These are phyloP conservation scores for Glycine tomentella DNA, from an alignment of 306 rosid species.

Conservation along the genomic window DNA sequence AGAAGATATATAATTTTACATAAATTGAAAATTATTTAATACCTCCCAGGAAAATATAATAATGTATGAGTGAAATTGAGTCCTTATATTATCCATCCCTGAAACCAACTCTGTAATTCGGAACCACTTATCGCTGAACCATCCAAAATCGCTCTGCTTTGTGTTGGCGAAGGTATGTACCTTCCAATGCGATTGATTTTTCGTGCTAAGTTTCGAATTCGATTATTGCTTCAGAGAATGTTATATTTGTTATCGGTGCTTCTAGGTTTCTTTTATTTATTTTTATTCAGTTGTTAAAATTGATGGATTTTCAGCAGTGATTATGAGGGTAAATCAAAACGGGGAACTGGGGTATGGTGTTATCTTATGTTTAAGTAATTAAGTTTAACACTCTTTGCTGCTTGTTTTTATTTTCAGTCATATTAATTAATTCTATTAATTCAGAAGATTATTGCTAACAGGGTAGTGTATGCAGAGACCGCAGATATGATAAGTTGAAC, in stretches of 20 bases:
- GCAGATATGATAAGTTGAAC: neutral
- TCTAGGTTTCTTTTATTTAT: neutral
- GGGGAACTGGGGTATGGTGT: neutral
- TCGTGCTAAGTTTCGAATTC: too few species aligned
- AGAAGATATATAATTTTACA: too few species aligned
- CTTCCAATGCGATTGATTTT: too few species aligned
- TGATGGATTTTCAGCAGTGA: neutral
- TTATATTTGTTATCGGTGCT: neutral
- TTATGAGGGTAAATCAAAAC: neutral
- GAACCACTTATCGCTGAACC: neutral
- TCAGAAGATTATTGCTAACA: neutral
- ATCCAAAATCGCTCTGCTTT: neutral
- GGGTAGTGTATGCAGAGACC: neutral
- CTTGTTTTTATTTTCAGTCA: neutral
- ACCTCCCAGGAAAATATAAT: neutral
- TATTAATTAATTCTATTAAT: neutral
- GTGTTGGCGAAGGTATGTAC: neutral
- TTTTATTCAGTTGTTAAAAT: neutral
- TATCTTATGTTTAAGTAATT: neutral
- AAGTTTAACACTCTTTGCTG: neutral
- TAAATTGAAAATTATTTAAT: neutral
- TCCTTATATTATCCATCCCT: slow-evolving; percentile 10
- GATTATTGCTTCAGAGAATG: neutral
- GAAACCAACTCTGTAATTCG: neutral
- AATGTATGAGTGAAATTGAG: neutral